These are phyloP conservation scores for Saccharum hybrid DNA, from an alignment of 202 grass and related monocot genomes.

Conservation along the genomic window DNA sequence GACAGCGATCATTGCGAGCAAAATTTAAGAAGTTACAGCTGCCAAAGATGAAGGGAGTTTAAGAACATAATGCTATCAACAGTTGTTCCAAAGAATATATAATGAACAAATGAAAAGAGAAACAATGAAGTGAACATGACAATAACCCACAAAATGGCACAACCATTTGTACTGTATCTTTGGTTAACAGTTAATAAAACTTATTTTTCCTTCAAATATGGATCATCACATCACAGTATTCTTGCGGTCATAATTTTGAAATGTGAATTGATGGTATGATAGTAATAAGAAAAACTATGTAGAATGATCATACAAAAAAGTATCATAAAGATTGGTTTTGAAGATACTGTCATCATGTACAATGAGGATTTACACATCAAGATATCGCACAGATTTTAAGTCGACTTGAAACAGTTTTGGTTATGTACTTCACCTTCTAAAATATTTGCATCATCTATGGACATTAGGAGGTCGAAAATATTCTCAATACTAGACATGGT, in stretches of 20 bases:
- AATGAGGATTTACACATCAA: conserved; percentile 14
- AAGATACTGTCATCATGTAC: not conserved
- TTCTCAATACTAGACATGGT: conserved; percentile 8
- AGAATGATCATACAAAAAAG: not conserved
- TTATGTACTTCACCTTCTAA: conserved; percentile 26
- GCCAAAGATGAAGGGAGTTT: conserved; percentile 27
- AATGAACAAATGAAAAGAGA: conserved; percentile 23
- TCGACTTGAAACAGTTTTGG: conserved; percentile 10
- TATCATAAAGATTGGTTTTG: not conserved
- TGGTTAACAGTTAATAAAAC: not conserved
- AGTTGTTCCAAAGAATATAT: not conserved
- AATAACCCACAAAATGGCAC: conserved; percentile 32
- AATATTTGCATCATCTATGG: conserved; percentile 24
- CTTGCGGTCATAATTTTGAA: not conserved
- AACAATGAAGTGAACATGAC: conserved; percentile 16
- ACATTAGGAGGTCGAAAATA: conserved; percentile 23
- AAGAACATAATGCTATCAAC: not conserved
- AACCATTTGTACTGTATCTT: conserved; percentile 1
- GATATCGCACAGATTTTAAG: not conserved
- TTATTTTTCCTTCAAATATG: not conserved
- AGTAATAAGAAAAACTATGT: not conserved
- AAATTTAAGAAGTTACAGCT: conserved; percentile 96
- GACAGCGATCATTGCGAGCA: conserved; percentile 69
- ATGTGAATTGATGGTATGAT: not conserved
- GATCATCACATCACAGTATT: not conserved